Conservation (phyloP, 305 asterid species). For the Fraxinus sp. region DNA sequence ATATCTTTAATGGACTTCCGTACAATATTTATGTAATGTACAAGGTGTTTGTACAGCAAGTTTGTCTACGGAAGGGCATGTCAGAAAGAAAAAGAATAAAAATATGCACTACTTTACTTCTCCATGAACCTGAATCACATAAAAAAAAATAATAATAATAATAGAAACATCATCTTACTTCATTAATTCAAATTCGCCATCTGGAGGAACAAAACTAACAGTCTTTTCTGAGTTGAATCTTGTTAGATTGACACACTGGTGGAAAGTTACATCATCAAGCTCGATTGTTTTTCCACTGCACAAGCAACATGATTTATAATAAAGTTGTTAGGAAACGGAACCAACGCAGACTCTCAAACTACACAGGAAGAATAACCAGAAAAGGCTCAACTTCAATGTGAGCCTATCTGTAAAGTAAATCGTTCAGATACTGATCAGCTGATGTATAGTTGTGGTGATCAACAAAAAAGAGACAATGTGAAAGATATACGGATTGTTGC, state of each 20-base stretch:
- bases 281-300: constrained; percentile 97
- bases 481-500: not conserved
- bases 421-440: not conserved
- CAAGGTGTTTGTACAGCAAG: not conserved
- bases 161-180: constrained; percentile 60
- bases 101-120: not conserved
- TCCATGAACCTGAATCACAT: not conserved
- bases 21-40: not conserved
- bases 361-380: constrained; percentile 16
- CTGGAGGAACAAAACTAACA: constrained; percentile 99
- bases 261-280: constrained; percentile 99
- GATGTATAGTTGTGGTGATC: not conserved
- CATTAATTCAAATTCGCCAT: constrained; percentile 99
- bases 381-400: not conserved
- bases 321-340: constrained; percentile 13
- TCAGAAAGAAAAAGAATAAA: not conserved
- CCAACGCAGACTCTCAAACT: constrained; percentile 20
- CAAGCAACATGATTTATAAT: constrained; percentile 24
- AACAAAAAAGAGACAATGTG: not conserved
- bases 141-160: not conserved
- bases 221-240: constrained; percentile 98
- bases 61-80: not conserved
- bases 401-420: not conserved
- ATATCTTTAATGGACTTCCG: not conserved
- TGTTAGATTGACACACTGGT: constrained; percentile 97